Base-by-base conservation (phyloP, 345 rosid species). In the Combretum micranthum region DNA sequence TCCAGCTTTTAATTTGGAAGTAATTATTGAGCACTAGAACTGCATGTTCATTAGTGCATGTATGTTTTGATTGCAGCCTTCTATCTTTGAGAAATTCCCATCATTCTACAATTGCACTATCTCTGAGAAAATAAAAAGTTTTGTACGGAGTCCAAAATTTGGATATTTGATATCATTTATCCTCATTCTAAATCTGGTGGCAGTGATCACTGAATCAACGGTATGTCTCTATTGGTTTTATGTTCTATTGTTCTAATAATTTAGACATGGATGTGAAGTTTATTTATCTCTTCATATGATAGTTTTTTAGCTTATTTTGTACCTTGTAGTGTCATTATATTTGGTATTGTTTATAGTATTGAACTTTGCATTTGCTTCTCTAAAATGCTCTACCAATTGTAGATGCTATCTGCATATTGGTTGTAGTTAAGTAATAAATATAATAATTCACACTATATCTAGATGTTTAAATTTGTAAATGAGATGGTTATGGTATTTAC, bases 181-280 rank as follows among this genome's bases (percentile, higher is more conserved):
- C 71, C 99, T 93, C 55, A 13, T 89, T 43, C 42, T 93, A 66
- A 93, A 93, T 75, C 76, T 93, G 59, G 48, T 80, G 56, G 92
- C 97, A 22, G 99, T 93, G 56, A 75, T 89, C 48, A 75, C 85
- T 45, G 99, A 89, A 74, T 85, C 99, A 68, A 87, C 94, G 94
- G 99, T 93, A 87, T 62, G 77, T 42, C 56, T 61, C 52, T 4
- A 43, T 21, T 43, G 44, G 61, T 42, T 43, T 37, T 20, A 44
- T 44, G 16, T 44, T 39, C 18, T 37, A 17, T 20, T 37, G 57
- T 32, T 11, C 9, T 7, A 4, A 32, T 32, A 32, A 32, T 32
- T 32, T 32, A 4, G 39, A 32, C 9, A 32, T 9, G 9, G 39
- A 32, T 32, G 39, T 7, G 1, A 4, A 7, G 39, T 32, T 7